Evolutionary conservation across 345 rosid genomes (phyloP), one percentile per base, ranked within the genome.

Genomic region (Acer saccharum): DNA sequence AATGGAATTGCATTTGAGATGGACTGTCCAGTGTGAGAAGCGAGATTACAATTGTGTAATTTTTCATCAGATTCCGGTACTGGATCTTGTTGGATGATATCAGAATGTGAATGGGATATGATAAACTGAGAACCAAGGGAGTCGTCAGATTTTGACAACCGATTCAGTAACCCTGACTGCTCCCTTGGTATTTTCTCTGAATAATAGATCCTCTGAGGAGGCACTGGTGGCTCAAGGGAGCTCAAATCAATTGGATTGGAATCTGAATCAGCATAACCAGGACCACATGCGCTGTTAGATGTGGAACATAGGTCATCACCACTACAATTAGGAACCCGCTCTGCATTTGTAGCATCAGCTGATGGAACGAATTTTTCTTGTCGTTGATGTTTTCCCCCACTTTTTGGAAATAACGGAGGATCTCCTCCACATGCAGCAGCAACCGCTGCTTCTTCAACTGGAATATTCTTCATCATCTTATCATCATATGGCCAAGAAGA

Each of bases 171-270:
- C 44, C 88, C 98, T 73, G 82, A 66, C 78, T 88, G 93, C 78
- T 87, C 93, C 81, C 91, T 83, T 10, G 97, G 97, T 81, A 91
- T 81, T 80, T 87, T 91, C 89, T 90, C 97, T 10, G 97, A 94
- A 75, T 81, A 69, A 72, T 86, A 94, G 58, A 87, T 88, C 83
- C 94, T 90, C 71, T 76, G 89, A 41, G 89, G 77, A 75, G 88
- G 81, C 62, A 69, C 78, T 6, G 83, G 80, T 21, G 91, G 85
- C 80, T 90, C 91, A 68, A 78, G 84, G 67, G 85, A 83, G 78
- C 85, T 86, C 68, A 88, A 76, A 81, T 89, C 91, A 77, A 84
- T 83, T 29, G 79, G 84, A 87, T 81, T 89, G 70, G 87, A 79
- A 76, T 80, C 89, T 41, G 86, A 81, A 82, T 88, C 90, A 29